Evolutionary conservation across 2,329 filamentous ascomycete species (phyloP).

Genomic region (Phialocephala sp.): DNA sequence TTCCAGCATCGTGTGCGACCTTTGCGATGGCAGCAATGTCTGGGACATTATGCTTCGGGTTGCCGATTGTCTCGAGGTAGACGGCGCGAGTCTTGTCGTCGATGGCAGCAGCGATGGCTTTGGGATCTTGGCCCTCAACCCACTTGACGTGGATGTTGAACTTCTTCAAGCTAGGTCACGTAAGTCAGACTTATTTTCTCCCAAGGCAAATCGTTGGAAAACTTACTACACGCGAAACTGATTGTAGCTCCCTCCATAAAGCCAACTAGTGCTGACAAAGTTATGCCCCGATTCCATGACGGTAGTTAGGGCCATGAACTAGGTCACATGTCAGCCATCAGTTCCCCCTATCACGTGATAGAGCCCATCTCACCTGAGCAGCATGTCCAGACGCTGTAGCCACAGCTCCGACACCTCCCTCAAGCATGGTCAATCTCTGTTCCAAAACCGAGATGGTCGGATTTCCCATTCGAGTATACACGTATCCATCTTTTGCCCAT

Average conservation of each 20-base stretch:
- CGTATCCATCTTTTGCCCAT: slow-evolving; percentile 74
- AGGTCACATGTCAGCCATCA: slow-evolving; percentile 36
- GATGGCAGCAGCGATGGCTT: slow-evolving; percentile 64
- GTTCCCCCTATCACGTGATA: neutral
- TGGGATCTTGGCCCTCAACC: slow-evolving; percentile 62
- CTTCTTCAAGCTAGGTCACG: slow-evolving; percentile 63
- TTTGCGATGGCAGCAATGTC: slow-evolving; percentile 69
- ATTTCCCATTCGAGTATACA: slow-evolving; percentile 63
- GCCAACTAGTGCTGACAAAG: slow-evolving; percentile 67
- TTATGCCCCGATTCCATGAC: slow-evolving; percentile 69
- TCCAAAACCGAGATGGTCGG: slow-evolving; percentile 59
- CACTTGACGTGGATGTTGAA: slow-evolving; percentile 70
- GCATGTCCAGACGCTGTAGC: slow-evolving; percentile 68
- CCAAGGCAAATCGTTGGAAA: too few relatives aligned
- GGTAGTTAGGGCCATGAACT: slow-evolving; percentile 70
- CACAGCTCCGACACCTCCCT: slow-evolving; percentile 69
- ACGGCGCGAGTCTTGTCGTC: slow-evolving; percentile 69
- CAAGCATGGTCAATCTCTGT: slow-evolving; percentile 69
- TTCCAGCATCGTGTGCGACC: slow-evolving; percentile 63
- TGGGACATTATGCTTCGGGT: slow-evolving; percentile 71
- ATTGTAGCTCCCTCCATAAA: slow-evolving; percentile 72
- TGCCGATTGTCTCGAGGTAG: slow-evolving; percentile 72
- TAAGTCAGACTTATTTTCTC: too few relatives aligned
- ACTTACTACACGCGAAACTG: slow-evolving; percentile 72
- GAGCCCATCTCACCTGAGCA: slow-evolving; percentile 43